Conservation (phyloP, 2,329 filamentous ascomycete genomes). For the Beauveria sp. region DNA sequence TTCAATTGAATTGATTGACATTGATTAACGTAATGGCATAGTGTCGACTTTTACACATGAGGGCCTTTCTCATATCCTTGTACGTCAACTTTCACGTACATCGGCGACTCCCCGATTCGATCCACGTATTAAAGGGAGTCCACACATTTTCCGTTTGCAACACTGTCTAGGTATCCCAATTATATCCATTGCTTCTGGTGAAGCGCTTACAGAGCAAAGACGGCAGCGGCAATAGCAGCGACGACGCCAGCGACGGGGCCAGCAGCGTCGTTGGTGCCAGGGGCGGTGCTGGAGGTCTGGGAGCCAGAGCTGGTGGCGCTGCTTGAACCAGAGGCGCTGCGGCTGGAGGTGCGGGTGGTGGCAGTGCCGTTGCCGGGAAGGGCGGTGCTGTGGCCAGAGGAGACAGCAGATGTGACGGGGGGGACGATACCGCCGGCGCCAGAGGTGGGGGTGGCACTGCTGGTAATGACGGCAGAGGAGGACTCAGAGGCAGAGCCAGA, state of each 20-base stretch:
- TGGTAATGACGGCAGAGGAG: constrained; percentile 9
- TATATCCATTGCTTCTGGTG: neutral
- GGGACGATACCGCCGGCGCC: neutral
- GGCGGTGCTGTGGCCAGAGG: neutral
- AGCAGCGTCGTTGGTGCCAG: neutral
- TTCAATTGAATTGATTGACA: neutral
- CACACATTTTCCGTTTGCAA: neutral
- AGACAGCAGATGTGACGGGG: constrained; percentile 3
- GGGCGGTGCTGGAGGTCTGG: neutral
- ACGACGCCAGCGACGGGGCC: constrained; percentile 23
- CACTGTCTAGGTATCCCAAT: neutral
- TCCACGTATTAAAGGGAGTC: constrained; percentile 8
- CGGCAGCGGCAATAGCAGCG: constrained; percentile 24
- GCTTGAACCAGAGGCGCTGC: neutral
- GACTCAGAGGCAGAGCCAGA: constrained; percentile 1
- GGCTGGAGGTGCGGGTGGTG: constrained; percentile 19
- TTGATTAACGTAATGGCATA: constrained; percentile 9
- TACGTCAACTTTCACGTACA: neutral
- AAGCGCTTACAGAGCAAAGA: constrained; percentile 24
- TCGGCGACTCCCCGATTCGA: neutral
- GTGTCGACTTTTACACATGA: constrained; percentile 3
- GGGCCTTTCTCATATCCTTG: neutral
- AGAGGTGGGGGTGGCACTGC: neutral
- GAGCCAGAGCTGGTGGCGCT: neutral
- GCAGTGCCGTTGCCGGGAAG: constrained; percentile 15